Evolutionary conservation across 1,284 basidiomycete species (phyloP).

Genomic region (Spongispora temasekensis): DNA sequence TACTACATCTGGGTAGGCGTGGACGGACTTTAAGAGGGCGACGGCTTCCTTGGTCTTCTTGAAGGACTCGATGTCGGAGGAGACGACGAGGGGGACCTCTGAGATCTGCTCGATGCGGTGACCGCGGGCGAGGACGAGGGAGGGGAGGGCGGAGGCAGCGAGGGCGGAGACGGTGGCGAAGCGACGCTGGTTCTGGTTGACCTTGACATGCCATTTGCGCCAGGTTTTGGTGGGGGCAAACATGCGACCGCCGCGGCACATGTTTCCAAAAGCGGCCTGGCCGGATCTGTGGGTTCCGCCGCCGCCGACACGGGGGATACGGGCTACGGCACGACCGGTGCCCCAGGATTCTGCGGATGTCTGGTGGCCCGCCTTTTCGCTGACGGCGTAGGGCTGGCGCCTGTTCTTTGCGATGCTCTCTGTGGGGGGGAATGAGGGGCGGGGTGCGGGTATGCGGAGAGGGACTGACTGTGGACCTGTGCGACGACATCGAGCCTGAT

Average conservation of each 20-base stretch:
- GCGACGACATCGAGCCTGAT: slow-evolving; percentile 99
- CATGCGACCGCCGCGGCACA: slow-evolving; percentile 99
- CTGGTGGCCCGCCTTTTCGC: slow-evolving; percentile 98
- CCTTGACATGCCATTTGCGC: slow-evolving; percentile 99
- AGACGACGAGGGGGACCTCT: slow-evolving; percentile 95
- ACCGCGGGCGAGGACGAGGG: slow-evolving; percentile 97
- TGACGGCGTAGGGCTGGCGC: slow-evolving; percentile 96
- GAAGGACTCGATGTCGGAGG: slow-evolving; percentile 80
- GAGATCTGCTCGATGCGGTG: slow-evolving; percentile 98
- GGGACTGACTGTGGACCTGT: slow-evolving; percentile 93
- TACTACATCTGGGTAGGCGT: slow-evolving; percentile 92
- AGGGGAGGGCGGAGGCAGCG: slow-evolving; percentile 96
- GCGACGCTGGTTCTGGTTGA: slow-evolving; percentile 99
- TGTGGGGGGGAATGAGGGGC: slow-evolving; percentile 36
- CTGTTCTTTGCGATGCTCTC: slow-evolving; percentile 99
- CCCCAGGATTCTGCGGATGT: slow-evolving; percentile 99
- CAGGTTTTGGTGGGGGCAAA: slow-evolving; percentile 99
- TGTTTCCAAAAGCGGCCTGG: slow-evolving; percentile 99
- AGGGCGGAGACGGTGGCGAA: slow-evolving; percentile 98
- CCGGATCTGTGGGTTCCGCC: slow-evolving; percentile 99
- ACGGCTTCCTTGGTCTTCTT: slow-evolving; percentile 99
- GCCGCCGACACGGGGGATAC: slow-evolving; percentile 99
- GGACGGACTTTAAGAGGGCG: slow-evolving; percentile 86
- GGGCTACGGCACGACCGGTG: slow-evolving; percentile 99
- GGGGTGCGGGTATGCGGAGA: background rate